Evolutionary conservation across 2,329 filamentous ascomycete species (phyloP).

Genomic region (Neospermospora avenae): DNA sequence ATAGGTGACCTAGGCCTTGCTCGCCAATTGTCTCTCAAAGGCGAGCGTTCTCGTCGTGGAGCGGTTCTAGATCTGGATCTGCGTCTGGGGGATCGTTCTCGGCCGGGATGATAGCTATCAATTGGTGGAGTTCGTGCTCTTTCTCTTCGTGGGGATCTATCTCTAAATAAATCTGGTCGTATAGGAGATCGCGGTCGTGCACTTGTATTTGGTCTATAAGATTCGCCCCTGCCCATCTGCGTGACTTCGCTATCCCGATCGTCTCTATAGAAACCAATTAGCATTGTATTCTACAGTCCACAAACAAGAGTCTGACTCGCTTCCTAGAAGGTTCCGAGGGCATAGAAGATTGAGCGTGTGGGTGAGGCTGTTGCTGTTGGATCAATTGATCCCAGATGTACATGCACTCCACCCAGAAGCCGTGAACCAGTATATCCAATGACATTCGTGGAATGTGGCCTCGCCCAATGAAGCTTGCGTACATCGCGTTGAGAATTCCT

Average conservation of each 20-base stretch:
- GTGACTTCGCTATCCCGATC: slow-evolving; percentile 34
- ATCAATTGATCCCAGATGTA: neutral
- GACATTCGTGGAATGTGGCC: too few species aligned
- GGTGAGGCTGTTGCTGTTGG: neutral
- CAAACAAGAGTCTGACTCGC: neutral
- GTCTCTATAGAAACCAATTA: slow-evolving; percentile 19
- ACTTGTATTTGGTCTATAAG: slow-evolving; percentile 32
- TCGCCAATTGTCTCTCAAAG: slow-evolving; percentile 30
- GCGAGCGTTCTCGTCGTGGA: slow-evolving; percentile 33
- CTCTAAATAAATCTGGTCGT: slow-evolving; percentile 20
- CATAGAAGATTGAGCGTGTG: neutral
- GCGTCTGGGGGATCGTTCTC: slow-evolving; percentile 32
- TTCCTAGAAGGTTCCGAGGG: neutral
- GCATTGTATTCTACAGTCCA: neutral
- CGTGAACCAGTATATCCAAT: neutral
- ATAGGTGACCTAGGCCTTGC: slow-evolving; percentile 29
- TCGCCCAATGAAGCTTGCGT: too few species aligned
- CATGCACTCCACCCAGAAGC: neutral
- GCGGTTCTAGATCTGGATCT: slow-evolving; percentile 31
- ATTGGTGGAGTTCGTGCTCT: slow-evolving; percentile 27
- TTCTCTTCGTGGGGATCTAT: slow-evolving; percentile 26
- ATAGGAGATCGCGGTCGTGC: slow-evolving; percentile 31
- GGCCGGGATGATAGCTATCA: slow-evolving; percentile 31
- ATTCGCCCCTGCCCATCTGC: slow-evolving; percentile 35
- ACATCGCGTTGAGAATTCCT: too few species aligned